Percentiles rank a stretch among this genome's conserved stretches.
Evolutionary conservation across 768 basidiomycete species (phyloP).

Genomic region (Xerocomellus amylosporus): DNA sequence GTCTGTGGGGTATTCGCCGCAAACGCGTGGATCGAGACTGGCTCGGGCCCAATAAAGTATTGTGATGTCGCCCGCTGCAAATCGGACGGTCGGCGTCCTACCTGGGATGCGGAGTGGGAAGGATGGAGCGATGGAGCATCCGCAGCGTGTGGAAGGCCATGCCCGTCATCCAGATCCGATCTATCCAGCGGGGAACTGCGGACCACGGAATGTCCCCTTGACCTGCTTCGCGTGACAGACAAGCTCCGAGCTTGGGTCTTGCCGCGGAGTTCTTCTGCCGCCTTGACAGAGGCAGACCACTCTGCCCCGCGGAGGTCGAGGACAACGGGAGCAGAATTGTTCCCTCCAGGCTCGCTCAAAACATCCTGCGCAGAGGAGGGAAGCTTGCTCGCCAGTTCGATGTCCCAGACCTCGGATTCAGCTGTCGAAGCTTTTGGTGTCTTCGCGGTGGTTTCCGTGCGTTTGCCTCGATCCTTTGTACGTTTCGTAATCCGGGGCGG

Average conservation of each 20-base stretch:
- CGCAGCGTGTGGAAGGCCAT: not conserved
- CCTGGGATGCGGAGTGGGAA: conserved; percentile 59
- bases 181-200: conserved; percentile 20
- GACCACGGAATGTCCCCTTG: not conserved
- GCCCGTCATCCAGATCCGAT: conserved; percentile 19
- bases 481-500: not conserved
- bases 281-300: conserved; percentile 26
- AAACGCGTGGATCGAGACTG: not conserved
- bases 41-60: conserved; percentile 4
- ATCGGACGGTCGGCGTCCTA: conserved; percentile 21
- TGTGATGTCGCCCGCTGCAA: conserved; percentile 5
- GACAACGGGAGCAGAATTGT: conserved; percentile 31
- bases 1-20: not conserved
- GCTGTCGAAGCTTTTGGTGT: conserved; percentile 3
- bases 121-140: conserved; percentile 38
- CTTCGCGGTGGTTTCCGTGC: not conserved
- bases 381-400: conserved; percentile 41
- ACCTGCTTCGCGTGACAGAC: not conserved
- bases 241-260: not conserved
- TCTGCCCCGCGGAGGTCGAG: conserved; percentile 34
- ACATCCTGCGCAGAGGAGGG: conserved; percentile 20
- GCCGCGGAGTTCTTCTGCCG: not conserved
- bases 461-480: not conserved
- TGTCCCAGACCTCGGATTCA: conserved; percentile 54
- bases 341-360: conserved; percentile 15